Percentiles rank a stretch among this genome's conserved stretches.
Evolutionary conservation across 345 rosid species (phyloP).

Genomic region (Populus davidiana): DNA sequence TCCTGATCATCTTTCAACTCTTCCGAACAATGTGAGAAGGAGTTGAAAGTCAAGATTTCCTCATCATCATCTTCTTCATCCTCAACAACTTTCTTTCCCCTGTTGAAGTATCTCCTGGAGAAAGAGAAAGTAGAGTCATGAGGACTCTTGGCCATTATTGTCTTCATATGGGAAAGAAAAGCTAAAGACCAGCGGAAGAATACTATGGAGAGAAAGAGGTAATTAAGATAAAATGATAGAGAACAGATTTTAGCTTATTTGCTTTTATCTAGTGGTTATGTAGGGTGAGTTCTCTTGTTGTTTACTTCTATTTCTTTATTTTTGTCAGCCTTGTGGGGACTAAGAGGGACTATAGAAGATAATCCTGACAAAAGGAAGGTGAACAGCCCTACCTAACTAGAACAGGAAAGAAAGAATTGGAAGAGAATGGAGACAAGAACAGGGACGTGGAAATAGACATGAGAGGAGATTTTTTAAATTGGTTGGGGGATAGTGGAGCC

Average conservation of each 20-base stretch:
- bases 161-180: conserved; percentile 44
- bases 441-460: conserved; percentile 13
- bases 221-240: background rate
- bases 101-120: conserved; percentile 82
- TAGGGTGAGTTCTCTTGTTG: conserved; percentile 17
- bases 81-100: conserved; percentile 64
- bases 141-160: conserved; percentile 64
- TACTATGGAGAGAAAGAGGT: background rate
- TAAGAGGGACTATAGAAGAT: conserved; percentile 21
- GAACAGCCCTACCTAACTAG: conserved; percentile 76
- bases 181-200: background rate
- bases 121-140: conserved; percentile 82
- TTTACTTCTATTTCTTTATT: background rate
- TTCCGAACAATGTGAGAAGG: conserved; percentile 35
- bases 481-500: conserved; percentile 16
- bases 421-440: conserved; percentile 15
- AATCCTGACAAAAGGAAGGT: conserved; percentile 54
- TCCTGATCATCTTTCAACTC: conserved; percentile 24
- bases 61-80: conserved; percentile 51
- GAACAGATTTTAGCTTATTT: background rate
- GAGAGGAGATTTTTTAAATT: background rate
- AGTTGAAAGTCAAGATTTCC: conserved; percentile 39
- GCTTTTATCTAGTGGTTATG: conserved; percentile 3
- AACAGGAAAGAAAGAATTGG: conserved; percentile 19
- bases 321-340: conserved; percentile 31